Percentiles rank a stretch among this genome's conserved stretches.
phyloP scores from a whole-genome alignment of 1,139 yeast genomes.

The Saccharomyces hybrid region DNA sequence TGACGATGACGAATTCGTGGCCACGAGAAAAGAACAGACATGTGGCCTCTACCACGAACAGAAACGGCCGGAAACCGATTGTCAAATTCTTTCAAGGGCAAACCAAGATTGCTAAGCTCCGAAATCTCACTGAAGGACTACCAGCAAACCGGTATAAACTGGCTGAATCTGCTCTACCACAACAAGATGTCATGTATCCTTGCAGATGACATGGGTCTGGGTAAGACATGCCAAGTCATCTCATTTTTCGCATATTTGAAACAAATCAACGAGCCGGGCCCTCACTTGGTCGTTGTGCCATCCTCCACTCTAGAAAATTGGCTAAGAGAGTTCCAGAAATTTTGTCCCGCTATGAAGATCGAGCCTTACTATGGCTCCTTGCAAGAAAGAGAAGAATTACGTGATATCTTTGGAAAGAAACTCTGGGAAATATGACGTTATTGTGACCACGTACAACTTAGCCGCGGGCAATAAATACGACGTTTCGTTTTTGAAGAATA shows the following conservation, averaged over 20 bases:
- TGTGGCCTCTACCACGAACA: constrained; percentile 9
- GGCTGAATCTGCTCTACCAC: constrained; percentile 76
- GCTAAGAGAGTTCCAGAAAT: constrained; percentile 87
- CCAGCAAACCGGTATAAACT: constrained; percentile 92
- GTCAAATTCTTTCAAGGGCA: constrained; percentile 55
- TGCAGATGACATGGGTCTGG: constrained; percentile 98
- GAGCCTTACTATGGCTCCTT: constrained; percentile 93
- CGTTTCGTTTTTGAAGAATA: constrained; percentile 64
- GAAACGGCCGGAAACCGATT: constrained; percentile 15
- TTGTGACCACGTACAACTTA: constrained; percentile 87
- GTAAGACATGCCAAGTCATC: constrained; percentile 93
- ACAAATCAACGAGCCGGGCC: constrained; percentile 53
- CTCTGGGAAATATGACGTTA: constrained; percentile 67
- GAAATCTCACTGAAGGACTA: constrained; percentile 71
- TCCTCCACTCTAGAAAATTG: constrained; percentile 95
- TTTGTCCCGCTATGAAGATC: constrained; percentile 72
- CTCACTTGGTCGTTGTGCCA: constrained; percentile 85
- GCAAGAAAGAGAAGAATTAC: constrained; percentile 72
- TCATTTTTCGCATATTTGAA: constrained; percentile 84
- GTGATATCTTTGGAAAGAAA: constrained; percentile 53
- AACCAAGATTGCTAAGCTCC: constrained; percentile 59
- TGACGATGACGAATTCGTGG: constrained; percentile 25
- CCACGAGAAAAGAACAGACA: constrained; percentile 7
- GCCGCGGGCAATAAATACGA: constrained; percentile 86
- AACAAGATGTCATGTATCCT: constrained; percentile 79